These are phyloP conservation scores for Clitopilus passeckerianus DNA, from an alignment of 768 basidiomycete genomes.

Conservation along the genomic window DNA sequence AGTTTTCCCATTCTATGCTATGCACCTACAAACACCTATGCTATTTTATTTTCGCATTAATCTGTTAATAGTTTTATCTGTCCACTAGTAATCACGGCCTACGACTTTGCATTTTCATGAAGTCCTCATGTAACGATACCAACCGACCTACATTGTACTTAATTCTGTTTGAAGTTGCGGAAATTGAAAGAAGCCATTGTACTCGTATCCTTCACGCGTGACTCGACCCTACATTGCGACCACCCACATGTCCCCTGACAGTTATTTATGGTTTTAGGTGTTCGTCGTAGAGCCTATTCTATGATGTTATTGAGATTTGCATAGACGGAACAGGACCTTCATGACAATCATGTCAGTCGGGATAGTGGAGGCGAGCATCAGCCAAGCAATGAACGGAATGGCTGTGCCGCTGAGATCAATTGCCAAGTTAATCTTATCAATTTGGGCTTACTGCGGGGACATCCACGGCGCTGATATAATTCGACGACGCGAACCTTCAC, in stretches of 20 bases:
- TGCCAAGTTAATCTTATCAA: neutral
- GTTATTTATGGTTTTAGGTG: too few relatives aligned
- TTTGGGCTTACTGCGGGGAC: conserved; percentile 2
- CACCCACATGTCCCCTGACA: too few relatives aligned
- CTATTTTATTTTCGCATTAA: neutral
- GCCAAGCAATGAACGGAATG: neutral
- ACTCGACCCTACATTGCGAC: too few relatives aligned
- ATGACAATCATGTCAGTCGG: neutral
- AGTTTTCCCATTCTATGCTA: conserved; percentile 3
- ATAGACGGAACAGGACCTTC: neutral
- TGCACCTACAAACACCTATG: neutral
- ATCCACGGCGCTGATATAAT: neutral
- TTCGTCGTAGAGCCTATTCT: neutral
- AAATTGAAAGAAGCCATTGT: neutral
- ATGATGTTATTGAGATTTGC: neutral
- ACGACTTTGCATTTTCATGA: neutral
- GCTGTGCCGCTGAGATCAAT: conserved; percentile 1
- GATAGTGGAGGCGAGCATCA: neutral
- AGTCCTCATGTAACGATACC: neutral
- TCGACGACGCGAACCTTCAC: too few relatives aligned
- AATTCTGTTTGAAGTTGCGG: neutral
- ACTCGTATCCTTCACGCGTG: neutral
- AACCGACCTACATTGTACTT: neutral
- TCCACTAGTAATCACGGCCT: neutral
- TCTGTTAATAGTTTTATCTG: neutral